phyloP scores from a whole-genome alignment of 208 protist species.

The Leishmania major region DNA sequence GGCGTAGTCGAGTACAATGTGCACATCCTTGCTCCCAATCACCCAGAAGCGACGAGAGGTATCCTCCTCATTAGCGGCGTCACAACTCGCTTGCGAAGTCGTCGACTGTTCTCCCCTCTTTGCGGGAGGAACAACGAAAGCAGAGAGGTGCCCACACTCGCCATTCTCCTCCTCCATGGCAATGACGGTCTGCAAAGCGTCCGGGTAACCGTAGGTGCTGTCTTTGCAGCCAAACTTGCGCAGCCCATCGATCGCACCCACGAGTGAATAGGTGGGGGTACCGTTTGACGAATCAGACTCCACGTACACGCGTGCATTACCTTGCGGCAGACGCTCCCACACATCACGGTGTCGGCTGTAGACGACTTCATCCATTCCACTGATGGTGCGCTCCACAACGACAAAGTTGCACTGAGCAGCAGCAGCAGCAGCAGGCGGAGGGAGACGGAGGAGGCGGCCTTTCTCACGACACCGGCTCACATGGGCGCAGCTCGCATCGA shows the following conservation, averaged over 20 bases:
- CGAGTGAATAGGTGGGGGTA: conserved; percentile 4
- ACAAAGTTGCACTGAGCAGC: conserved; percentile 21
- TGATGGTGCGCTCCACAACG: conserved; percentile 60
- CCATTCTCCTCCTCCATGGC: conserved; percentile 62
- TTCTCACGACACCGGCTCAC: conserved; percentile 28
- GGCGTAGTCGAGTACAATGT: conserved; percentile 58
- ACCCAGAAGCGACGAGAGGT: conserved; percentile 49
- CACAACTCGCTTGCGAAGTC: background rate
- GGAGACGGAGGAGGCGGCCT: conserved; percentile 31
- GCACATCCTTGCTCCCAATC: conserved; percentile 49
- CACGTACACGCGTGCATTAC: conserved; percentile 52
- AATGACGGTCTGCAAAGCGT: conserved; percentile 34
- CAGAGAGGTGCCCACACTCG: conserved; percentile 56
- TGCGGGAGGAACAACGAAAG: conserved; percentile 26
- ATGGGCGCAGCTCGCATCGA: conserved; percentile 18
- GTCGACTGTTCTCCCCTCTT: background rate
- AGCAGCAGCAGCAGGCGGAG: background rate
- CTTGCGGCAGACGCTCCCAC: conserved; percentile 66
- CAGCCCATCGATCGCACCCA: conserved; percentile 54
- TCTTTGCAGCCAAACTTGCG: conserved; percentile 67
- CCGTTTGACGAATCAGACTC: background rate
- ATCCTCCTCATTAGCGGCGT: background rate
- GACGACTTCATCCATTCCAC: conserved; percentile 55
- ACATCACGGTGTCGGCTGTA: conserved; percentile 48
- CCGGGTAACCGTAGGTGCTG: conserved; percentile 34